phyloP scores from a whole-genome alignment of 1,284 basidiomycete genomes.

The Phellopilus nigrolimitatus region DNA sequence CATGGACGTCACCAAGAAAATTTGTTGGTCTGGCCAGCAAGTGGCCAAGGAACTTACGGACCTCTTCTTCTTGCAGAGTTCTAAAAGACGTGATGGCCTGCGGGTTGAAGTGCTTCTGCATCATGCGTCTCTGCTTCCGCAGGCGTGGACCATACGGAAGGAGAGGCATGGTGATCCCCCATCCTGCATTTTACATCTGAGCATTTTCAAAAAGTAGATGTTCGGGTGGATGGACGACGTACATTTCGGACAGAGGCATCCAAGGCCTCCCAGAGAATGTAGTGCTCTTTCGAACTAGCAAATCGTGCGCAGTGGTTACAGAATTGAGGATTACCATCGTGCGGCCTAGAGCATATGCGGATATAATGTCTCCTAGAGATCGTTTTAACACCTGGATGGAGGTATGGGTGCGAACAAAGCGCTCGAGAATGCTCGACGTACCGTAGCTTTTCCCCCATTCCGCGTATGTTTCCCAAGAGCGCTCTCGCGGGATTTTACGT shows the following conservation, averaged over 20 bases:
- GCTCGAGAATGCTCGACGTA: background rate
- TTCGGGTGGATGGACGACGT: background rate
- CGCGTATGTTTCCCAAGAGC: constrained; percentile 22
- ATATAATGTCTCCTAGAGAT: constrained; percentile 22
- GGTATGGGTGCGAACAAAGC: no score
- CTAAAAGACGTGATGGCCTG: constrained; percentile 22
- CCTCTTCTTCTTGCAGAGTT: constrained; percentile 22
- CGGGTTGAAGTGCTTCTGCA: constrained; percentile 27
- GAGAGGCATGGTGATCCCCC: background rate
- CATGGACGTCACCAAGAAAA: background rate
- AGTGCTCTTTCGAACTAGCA: constrained; percentile 31
- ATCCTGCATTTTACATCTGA: background rate
- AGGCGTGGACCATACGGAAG: constrained; percentile 24
- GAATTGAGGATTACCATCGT: constrained; percentile 30
- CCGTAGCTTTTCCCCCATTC: constrained; percentile 23
- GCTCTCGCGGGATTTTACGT: background rate
- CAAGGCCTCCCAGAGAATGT: constrained; percentile 30
- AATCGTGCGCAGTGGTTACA: constrained; percentile 28
- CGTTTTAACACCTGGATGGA: background rate
- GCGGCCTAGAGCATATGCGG: constrained; percentile 26
- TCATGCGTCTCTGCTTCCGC: constrained; percentile 29
- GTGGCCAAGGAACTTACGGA: background rate
- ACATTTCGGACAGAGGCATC: background rate
- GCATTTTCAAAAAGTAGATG: no score
- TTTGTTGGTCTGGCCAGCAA: background rate